Evolutionary conservation across 1,284 basidiomycete genomes (phyloP).

Genomic region (Hemileia vastatrix): DNA sequence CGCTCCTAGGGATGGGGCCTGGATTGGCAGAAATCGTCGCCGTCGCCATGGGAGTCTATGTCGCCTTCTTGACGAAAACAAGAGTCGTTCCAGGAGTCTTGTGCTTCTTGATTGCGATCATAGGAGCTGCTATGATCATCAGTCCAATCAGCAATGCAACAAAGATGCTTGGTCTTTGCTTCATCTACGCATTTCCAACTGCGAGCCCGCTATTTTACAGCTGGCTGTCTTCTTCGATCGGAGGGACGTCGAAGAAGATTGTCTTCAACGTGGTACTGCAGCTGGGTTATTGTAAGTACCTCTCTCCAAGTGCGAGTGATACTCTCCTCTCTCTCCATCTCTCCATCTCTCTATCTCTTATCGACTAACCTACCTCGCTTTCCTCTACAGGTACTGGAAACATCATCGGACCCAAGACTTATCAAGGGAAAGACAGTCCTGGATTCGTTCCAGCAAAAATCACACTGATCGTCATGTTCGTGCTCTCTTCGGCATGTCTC

Average conservation of each 20-base stretch:
- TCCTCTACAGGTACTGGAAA: no score
- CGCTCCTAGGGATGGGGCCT: slow-evolving; percentile 34
- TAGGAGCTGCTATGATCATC: slow-evolving; percentile 33
- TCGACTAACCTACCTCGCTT: no score
- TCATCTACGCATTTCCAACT: slow-evolving; percentile 27
- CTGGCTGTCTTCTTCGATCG: slow-evolving; percentile 26
- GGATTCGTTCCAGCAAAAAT: slow-evolving; percentile 32
- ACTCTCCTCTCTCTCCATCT: no score
- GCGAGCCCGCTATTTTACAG: slow-evolving; percentile 27
- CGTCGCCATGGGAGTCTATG: slow-evolving; percentile 28
- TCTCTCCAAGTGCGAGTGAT: no score
- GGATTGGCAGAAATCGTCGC: slow-evolving; percentile 33
- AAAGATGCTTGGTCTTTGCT: slow-evolving; percentile 24
- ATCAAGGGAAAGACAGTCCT: slow-evolving; percentile 26
- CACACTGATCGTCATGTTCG: slow-evolving; percentile 34
- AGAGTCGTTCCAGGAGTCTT: slow-evolving; percentile 31
- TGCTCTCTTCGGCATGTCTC: slow-evolving; percentile 24
- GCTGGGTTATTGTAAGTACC: slow-evolving; percentile 29
- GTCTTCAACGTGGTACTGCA: slow-evolving; percentile 34
- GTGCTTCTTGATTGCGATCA: slow-evolving; percentile 32
- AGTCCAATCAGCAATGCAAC: slow-evolving; percentile 24
- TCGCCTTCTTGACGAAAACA: slow-evolving; percentile 25
- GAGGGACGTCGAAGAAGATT: slow-evolving; percentile 37
- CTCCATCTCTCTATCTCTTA: no score
- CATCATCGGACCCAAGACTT: slow-evolving; percentile 30